These are phyloP conservation scores for Neopestalotiopsis sp. DNA, from an alignment of 2,329 filamentous ascomycete species.

Conservation along the genomic window DNA sequence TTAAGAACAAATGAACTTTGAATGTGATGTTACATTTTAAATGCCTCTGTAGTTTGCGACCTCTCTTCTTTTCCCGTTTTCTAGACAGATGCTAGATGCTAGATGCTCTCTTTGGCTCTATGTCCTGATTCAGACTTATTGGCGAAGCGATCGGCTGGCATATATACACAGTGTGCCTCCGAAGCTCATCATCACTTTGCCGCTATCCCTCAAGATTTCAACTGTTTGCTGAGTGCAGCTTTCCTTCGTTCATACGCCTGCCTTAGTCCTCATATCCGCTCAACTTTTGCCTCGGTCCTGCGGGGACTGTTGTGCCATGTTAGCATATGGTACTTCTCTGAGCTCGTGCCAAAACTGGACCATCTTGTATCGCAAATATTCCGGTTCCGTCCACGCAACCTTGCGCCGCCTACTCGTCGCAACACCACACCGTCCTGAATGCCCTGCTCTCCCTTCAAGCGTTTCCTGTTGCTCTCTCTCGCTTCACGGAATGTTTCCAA, in stretches of 20 bases:
- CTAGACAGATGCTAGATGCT: not conserved
- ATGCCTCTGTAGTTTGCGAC: not conserved
- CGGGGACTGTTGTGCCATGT: conserved; percentile 52
- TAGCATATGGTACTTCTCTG: not conserved
- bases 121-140: not conserved
- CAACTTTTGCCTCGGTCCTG: conserved; percentile 63
- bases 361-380: not conserved
- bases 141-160: not conserved
- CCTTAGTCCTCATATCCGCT: conserved; percentile 65
- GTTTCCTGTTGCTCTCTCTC: not conserved
- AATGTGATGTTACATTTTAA: not conserved
- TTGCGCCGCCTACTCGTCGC: not conserved
- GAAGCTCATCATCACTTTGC: not conserved
- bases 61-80: not conserved
- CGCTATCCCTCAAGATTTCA: not conserved
- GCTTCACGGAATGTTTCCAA: not conserved
- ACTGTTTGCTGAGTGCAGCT: not conserved
- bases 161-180: not conserved
- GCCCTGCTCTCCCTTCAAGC: no score
- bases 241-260: not conserved
- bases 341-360: not conserved
- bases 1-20: not conserved
- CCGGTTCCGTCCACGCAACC: not conserved
- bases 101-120: not conserved
- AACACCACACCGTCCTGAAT: not conserved